Conservation (phyloP, 2,329 filamentous ascomycete genomes). For the Ceratocystis harringtonii region DNA sequence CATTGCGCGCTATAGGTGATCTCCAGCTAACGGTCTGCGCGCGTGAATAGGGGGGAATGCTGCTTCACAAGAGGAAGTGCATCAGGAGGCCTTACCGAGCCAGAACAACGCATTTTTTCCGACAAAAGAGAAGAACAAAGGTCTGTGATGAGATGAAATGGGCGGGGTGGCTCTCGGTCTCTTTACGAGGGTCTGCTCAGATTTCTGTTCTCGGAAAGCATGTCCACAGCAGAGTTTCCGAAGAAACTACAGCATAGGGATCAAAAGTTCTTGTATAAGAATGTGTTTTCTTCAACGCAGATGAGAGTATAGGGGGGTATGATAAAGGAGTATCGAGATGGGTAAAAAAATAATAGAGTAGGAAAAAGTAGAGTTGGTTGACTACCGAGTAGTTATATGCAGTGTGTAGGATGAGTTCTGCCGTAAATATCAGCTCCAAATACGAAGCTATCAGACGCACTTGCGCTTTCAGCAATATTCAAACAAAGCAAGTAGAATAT, state of each 20-base stretch:
- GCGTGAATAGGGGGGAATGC: not conserved
- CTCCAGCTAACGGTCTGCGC: not conserved
- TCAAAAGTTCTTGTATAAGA: conserved; percentile 15
- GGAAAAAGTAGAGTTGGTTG: not conserved
- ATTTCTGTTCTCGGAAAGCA: conserved; percentile 34
- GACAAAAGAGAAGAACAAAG: not conserved
- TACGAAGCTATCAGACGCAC: not conserved
- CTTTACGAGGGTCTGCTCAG: conserved; percentile 27
- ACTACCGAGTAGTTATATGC: no score
- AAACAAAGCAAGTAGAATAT: not conserved
- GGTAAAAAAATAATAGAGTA: not conserved
- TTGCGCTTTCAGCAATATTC: not conserved
- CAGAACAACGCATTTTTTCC: not conserved
- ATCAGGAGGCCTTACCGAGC: conserved; percentile 4
- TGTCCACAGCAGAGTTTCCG: conserved; percentile 5
- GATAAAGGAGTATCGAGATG: not conserved
- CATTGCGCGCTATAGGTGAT: conserved; percentile 2
- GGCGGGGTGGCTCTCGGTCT: conserved; percentile 6
- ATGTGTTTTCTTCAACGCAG: conserved; percentile 16
- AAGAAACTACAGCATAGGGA: conserved; percentile 6
- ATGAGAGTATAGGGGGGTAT: not conserved
- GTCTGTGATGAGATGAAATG: conserved; percentile 15
- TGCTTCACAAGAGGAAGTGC: not conserved
- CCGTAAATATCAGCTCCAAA: not conserved
- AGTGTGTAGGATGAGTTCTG: not conserved